Evolutionary conservation across 306 rosid species (phyloP), one percentile per base, ranked within the genome.

Genomic region (Morella rubra): DNA sequence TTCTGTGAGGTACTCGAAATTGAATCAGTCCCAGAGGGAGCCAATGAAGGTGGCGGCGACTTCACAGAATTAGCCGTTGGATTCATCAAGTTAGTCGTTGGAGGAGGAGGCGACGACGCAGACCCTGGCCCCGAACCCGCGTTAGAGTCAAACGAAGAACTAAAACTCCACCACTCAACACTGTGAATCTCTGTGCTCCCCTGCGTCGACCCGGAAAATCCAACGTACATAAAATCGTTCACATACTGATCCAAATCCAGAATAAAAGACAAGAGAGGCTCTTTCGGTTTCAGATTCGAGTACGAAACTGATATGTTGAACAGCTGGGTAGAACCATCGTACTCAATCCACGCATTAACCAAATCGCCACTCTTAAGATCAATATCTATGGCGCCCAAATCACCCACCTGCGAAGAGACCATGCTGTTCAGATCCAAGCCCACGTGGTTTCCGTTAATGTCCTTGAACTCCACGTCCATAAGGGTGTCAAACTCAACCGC

Each of bases 401-500:
- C 93, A 16, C 83, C 74, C 41, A 81, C 89, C 73, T 85, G 82
- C 0, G 81, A 65, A 1, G 98, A 96, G 50, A 96, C 87, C 84
- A 92, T 87, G 55, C 87, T 87, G 78, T 87, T 92, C 44, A 91
- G 85, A 87, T 96, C 97, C 87, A 96, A 81, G 2, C 98, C 99
- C 19, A 96, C 99, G 75, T 96, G 99, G 84, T 96, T 96, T 4
- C 99, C 92, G 20, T 96, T 96, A 80, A 92, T 88, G 79, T 96
- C 99, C 55, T 86, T 85, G 77, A 89, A 96, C 78, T 89, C 97
- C 8, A 88, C 96, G 81, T 96, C 98, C 99, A 92, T 92, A 0
- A 92, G 84, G 0, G 99, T 96, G 55, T 96, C 99, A 52, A 92
- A 96, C 72, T 96, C 99, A 8, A 92, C 93, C n/a, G 99, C 99